phyloP scores from a whole-genome alignment of 352 stramenopile genomes.

The Achlya hypogyna region DNA sequence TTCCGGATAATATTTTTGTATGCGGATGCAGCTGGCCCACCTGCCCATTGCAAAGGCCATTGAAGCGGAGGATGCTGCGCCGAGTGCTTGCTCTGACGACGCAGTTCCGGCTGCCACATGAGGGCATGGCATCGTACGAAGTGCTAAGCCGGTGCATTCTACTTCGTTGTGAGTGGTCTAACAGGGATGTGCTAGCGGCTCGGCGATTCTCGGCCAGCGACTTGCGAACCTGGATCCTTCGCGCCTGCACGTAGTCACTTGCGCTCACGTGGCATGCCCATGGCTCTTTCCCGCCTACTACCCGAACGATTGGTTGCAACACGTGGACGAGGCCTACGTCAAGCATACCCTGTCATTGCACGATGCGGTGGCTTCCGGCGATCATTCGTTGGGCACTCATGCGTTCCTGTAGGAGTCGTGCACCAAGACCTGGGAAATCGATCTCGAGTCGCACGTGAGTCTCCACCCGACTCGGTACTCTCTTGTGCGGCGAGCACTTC shows the following conservation, averaged over 20 bases:
- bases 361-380: conserved; percentile 22
- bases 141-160: conserved; percentile 54
- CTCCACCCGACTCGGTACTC: not conserved
- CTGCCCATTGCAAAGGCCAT: too few species aligned
- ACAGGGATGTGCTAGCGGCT: conserved; percentile 34
- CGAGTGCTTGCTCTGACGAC: conserved; percentile 68
- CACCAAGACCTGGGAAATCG: conserved; percentile 11
- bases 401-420: conserved; percentile 10
- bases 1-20: too few species aligned
- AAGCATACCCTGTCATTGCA: conserved; percentile 60
- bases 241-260: conserved; percentile 41
- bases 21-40: too few species aligned
- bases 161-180: not conserved
- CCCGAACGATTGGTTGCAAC: conserved; percentile 63
- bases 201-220: conserved; percentile 40
- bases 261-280: conserved; percentile 71
- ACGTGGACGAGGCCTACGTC: conserved; percentile 66
- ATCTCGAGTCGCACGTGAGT: not conserved
- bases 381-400: not conserved
- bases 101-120: conserved; percentile 65
- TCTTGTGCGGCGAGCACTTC: not conserved
- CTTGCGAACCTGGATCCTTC: not conserved
- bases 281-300: conserved; percentile 76
- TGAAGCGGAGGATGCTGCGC: not conserved
- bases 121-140: conserved; percentile 62